A percentile compares a stretch with the other conserved stretches of the same genome.
Conservation (phyloP, 73 alveolate species). For the Paramecium pentaurelia region DNA sequence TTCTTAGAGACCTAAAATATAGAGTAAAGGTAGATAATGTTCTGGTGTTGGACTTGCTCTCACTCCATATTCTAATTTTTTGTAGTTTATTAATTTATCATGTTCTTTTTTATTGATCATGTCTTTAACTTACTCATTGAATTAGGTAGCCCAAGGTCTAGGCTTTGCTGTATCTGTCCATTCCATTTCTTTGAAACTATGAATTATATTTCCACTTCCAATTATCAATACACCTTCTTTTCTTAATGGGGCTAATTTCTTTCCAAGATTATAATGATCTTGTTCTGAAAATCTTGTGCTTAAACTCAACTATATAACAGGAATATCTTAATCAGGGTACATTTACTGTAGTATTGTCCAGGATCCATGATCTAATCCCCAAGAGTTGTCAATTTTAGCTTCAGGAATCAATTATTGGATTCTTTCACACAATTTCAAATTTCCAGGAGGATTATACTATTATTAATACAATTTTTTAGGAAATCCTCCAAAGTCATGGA, state of each 20-base stretch:
- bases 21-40: slow-evolving; percentile 29
- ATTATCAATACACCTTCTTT: background rate
- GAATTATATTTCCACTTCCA: slow-evolving; percentile 37
- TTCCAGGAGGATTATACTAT: slow-evolving; percentile 25
- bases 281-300: background rate
- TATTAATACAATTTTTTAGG: slow-evolving; percentile 18
- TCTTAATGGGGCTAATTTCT: background rate
- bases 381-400: slow-evolving; percentile 30
- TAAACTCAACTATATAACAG: slow-evolving; percentile 8
- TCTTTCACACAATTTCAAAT: background rate
- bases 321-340: slow-evolving; percentile 47
- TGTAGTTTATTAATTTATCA: background rate
- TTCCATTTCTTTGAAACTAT: background rate
- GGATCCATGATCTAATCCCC: slow-evolving; percentile 60
- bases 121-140: background rate
- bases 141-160: slow-evolving; percentile 35
- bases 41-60: slow-evolving; percentile 43
- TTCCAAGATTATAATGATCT: slow-evolving; percentile 22
- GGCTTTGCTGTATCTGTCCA: background rate
- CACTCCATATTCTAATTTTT: background rate
- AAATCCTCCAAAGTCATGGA: slow-evolving; percentile 56
- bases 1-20: background rate
- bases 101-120: background rate
- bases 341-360: background rate
- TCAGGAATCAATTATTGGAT: slow-evolving; percentile 24